Evolutionary conservation across 768 basidiomycete genomes (phyloP), one percentile per base, ranked within the genome.

Genomic region (Leccinum subgranulosum): DNA sequence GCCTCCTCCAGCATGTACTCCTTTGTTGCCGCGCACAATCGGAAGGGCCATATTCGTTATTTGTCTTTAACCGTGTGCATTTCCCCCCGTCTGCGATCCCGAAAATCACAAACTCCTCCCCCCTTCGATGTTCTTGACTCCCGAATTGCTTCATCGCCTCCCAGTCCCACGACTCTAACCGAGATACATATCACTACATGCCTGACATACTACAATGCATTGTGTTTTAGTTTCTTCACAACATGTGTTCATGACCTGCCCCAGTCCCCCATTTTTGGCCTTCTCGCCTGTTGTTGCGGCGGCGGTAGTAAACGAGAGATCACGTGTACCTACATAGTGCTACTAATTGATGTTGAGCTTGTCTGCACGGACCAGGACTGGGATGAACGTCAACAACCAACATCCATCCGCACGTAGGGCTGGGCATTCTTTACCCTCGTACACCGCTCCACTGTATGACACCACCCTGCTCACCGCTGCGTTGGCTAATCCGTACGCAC

Each of bases 151-250:
- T 62, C 56, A 50, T 59, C 49, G 59, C 58, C 36, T 50, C 58
- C 58, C 51, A 49, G 53, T 59, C 50, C 49, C 48, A 43, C 57
- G 43, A 48, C 58, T 67, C 63, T 66, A 56, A 66, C 59, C 58
- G 52, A 64, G 55, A 57, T 64, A 56, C 63, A 65, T 67, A 60
- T 63, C 59, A 63, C 57, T 60, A 62, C 63, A 64, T 69, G 69
- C 53, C 66, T 60, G 60, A 70, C 70, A 64, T 72, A 69, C 55
- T 70, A 69, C 69, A 69, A 66, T 64, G 68, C 69, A 70, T 58
- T 66, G 70, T 69, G 64, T 58, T 68, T 69, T 65, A 64, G 60
- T 36, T 62, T 49, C 45, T 62, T 56, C 60, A 60, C 67, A 59
- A 62, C 57, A 63, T 69, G 58, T 51, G 60, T 60, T 54, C 60